Evolutionary conservation across 2,329 filamentous ascomycete species (phyloP).

Genomic region (Cladophialophora bantiana): DNA sequence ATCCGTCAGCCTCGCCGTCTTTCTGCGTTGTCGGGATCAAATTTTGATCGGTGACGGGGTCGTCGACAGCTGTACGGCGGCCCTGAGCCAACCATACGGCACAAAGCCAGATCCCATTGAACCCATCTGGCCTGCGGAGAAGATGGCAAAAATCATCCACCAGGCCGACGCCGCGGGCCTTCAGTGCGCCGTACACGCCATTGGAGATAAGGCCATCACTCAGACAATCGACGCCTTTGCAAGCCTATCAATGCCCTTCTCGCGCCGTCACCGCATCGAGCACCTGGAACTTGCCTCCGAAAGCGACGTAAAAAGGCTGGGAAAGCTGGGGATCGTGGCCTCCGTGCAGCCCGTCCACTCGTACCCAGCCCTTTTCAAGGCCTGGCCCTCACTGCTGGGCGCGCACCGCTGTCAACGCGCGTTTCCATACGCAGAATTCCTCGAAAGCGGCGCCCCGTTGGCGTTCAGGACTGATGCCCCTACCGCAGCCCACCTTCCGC

Average conservation of each 20-base stretch:
- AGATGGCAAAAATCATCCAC: conserved; percentile 53
- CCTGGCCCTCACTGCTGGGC: conserved; percentile 57
- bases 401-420: conserved; percentile 54
- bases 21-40: conserved; percentile 58
- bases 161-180: conserved; percentile 53
- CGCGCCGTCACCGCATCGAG: conserved; percentile 58
- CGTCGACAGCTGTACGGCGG: conserved; percentile 60
- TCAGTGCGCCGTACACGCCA: conserved; percentile 60
- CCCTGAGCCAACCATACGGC: conserved; percentile 55
- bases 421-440: conserved; percentile 60
- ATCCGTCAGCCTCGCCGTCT: conserved; percentile 48
- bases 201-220: conserved; percentile 56
- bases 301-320: conserved; percentile 56
- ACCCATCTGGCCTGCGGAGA: conserved; percentile 55
- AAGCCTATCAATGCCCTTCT: conserved; percentile 47
- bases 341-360: conserved; percentile 51
- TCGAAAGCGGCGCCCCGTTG: conserved; percentile 52
- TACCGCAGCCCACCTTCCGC: conserved; percentile 54
- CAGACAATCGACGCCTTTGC: conserved; percentile 56
- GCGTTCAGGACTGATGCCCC: conserved; percentile 59
- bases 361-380: conserved; percentile 55
- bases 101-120: conserved; percentile 49
- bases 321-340: conserved; percentile 54
- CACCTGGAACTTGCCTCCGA: conserved; percentile 59
- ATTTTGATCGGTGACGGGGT: conserved; percentile 59